Conservation (phyloP, 202 grass and related monocot species). For the Zoysia matrella region DNA sequence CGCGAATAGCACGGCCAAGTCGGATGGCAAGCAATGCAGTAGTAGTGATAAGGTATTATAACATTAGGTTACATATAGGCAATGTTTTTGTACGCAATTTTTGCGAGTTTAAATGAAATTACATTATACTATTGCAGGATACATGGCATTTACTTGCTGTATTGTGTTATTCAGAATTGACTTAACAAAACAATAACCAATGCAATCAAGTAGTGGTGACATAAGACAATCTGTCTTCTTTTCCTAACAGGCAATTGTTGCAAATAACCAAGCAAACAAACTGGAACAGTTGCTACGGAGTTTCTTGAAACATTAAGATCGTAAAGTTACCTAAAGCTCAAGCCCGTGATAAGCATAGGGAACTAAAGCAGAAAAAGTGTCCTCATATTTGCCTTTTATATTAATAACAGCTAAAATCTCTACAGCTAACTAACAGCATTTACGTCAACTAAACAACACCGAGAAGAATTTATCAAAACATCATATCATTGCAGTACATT, state of each 20-base stretch:
- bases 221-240: neutral
- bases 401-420: too few species aligned
- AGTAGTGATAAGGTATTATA: slow-evolving; percentile 4
- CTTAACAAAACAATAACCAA: neutral
- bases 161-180: slow-evolving; percentile 28
- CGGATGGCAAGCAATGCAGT: neutral
- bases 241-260: neutral
- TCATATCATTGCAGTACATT: neutral
- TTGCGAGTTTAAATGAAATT: neutral
- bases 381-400: too few species aligned
- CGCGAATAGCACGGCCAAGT: slow-evolving; percentile 4
- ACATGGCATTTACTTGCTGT: neutral
- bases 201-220: neutral
- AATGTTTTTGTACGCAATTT: neutral
- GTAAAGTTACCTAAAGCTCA: neutral
- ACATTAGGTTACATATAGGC: neutral
- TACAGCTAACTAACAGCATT: too few species aligned
- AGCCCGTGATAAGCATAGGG: neutral
- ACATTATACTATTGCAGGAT: slow-evolving; percentile 11
- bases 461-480: slow-evolving; percentile 6
- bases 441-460: neutral
- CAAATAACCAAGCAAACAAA: slow-evolving; percentile 13
- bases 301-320: slow-evolving; percentile 1
- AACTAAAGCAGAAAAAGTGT: too few species aligned
- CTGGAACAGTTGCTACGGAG: neutral